Evolutionary conservation across 2,329 filamentous ascomycete species (phyloP).

Genomic region (Aspergillus sp.): DNA sequence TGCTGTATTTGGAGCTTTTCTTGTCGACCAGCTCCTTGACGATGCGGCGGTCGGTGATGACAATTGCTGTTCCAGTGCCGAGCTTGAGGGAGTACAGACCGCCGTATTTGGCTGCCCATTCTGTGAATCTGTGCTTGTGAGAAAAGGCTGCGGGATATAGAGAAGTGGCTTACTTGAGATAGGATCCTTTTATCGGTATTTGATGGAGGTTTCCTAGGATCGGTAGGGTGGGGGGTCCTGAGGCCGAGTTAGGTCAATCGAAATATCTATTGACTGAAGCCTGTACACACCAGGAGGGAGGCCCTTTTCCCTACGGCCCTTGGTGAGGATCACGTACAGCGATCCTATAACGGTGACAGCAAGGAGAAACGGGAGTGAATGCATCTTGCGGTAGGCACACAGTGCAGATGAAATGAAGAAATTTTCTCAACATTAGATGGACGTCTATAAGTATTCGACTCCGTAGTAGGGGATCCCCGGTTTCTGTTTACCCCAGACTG

Average conservation of each 20-base stretch:
- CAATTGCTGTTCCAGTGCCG: slow-evolving; percentile 41
- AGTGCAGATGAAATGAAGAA: no score
- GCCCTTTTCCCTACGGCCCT: not conserved
- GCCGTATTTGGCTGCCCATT: slow-evolving; percentile 48
- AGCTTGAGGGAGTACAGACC: slow-evolving; percentile 47
- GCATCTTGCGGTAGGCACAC: no score
- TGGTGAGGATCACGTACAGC: no score
- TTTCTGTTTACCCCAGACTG: no score
- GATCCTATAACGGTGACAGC: no score
- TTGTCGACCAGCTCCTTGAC: not conserved
- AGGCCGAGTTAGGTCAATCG: no score
- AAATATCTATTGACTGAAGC: no score
- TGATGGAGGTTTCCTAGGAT: not conserved
- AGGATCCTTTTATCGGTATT: not conserved
- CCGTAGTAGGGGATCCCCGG: no score
- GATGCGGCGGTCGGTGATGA: slow-evolving; percentile 32
- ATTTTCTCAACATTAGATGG: no score
- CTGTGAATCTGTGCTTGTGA: slow-evolving; percentile 36
- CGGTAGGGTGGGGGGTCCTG: not conserved
- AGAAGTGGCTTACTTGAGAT: not conserved
- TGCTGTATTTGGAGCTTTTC: not conserved
- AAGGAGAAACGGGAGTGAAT: no score
- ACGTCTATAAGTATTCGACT: no score
- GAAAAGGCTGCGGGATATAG: not conserved
- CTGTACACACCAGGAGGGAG: not conserved